Conservation (phyloP, 2,329 filamentous ascomycete species). For the Pseudogymnoascus sp. region DNA sequence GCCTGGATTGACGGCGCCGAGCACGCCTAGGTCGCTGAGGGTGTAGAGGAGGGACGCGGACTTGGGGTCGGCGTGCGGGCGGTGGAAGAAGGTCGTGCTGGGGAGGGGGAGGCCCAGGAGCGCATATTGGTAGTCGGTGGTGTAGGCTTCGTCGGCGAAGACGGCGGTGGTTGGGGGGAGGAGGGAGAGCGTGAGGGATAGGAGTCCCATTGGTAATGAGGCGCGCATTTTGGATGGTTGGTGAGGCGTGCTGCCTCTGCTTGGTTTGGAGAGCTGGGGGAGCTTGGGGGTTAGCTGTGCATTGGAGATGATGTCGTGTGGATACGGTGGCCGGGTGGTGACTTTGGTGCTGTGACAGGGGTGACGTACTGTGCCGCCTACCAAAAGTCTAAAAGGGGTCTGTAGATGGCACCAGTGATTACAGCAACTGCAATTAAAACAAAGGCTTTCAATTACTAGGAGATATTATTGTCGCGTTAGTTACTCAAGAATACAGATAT, state of each 20-base stretch:
- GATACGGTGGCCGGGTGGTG: not conserved
- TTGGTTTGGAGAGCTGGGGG: not conserved
- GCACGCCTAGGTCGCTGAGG: constrained; percentile 69
- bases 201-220: constrained; percentile 21
- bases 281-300: not conserved
- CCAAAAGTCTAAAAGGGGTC: too few relatives aligned
- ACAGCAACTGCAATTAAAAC: not conserved
- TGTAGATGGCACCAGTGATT: too few relatives aligned
- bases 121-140: constrained; percentile 87
- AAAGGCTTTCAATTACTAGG: too few relatives aligned
- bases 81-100: constrained; percentile 90
- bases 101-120: constrained; percentile 75
- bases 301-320: constrained; percentile 6
- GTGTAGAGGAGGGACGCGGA: constrained; percentile 83
- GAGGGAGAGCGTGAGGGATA: constrained; percentile 21
- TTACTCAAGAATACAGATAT: too few relatives aligned
- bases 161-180: constrained; percentile 45
- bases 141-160: constrained; percentile 82
- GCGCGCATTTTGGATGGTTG: not conserved
- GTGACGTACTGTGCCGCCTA: not conserved
- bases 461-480: too few relatives aligned
- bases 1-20: constrained; percentile 84
- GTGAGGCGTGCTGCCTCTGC: constrained; percentile 3
- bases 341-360: not conserved
- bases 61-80: constrained; percentile 69